These are phyloP conservation scores for Candida ponderosae DNA, from an alignment of 805 yeast species.

Conservation along the genomic window DNA sequence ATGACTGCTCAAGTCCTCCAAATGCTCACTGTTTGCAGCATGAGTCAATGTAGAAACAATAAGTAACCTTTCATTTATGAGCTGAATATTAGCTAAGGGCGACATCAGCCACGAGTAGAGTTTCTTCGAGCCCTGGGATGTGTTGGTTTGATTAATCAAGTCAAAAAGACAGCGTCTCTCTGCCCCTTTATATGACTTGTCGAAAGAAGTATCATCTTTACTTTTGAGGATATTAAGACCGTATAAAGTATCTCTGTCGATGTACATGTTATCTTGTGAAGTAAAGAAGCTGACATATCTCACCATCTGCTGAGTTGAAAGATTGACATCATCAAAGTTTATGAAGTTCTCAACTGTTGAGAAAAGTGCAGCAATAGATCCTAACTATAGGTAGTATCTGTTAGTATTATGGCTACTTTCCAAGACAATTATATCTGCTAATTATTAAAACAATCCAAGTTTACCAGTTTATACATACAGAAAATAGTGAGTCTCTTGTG, in stretches of 20 bases:
- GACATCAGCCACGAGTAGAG: constrained; percentile 26
- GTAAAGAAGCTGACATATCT: neutral
- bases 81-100: constrained; percentile 22
- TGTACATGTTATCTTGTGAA: constrained; percentile 11
- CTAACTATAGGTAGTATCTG: neutral
- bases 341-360: neutral
- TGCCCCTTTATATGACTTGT: constrained; percentile 1
- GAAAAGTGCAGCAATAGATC: neutral
- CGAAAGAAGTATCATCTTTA: neutral
- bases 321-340: neutral
- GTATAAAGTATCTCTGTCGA: constrained; percentile 22
- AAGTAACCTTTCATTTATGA: constrained; percentile 22
- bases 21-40: neutral
- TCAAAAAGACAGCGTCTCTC: constrained; percentile 10
- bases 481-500: neutral
- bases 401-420: neutral
- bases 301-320: neutral
- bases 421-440: too few species aligned
- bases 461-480: neutral
- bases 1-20: constrained; percentile 10
- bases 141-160: constrained; percentile 17
- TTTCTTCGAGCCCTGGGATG: constrained; percentile 22
- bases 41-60: constrained; percentile 13
- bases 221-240: constrained; percentile 18
- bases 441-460: too few species aligned